Evolutionary conservation across 2,329 filamentous ascomycete species (phyloP).

Genomic region (Fusarium bulbicola): DNA sequence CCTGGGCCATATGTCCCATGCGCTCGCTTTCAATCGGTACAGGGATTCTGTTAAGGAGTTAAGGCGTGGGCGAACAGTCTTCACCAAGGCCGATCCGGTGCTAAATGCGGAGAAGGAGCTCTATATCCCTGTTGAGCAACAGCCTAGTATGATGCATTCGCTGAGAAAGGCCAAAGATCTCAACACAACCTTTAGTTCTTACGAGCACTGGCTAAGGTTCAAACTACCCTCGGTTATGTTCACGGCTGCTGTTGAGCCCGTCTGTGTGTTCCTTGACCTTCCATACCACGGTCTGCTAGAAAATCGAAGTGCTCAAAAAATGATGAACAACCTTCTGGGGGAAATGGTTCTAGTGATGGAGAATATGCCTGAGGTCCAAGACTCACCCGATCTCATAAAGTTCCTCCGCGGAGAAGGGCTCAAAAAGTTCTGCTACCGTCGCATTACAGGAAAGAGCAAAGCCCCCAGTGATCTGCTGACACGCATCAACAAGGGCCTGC

Average conservation of each 20-base stretch:
- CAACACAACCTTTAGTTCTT: slow-evolving; percentile 33
- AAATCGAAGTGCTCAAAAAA: slow-evolving; percentile 70
- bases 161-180: slow-evolving; percentile 37
- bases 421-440: slow-evolving; percentile 63
- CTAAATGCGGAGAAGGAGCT: slow-evolving; percentile 21
- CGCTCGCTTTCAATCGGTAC: slow-evolving; percentile 54
- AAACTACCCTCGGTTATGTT: slow-evolving; percentile 85
- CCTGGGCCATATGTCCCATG: slow-evolving; percentile 68
- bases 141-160: slow-evolving; percentile 35
- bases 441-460: slow-evolving; percentile 56
- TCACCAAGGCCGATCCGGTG: slow-evolving; percentile 41
- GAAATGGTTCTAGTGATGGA: slow-evolving; percentile 80
- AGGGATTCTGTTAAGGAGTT: slow-evolving; percentile 52
- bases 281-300: slow-evolving; percentile 75
- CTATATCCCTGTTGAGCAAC: slow-evolving; percentile 28
- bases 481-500: slow-evolving; percentile 67
- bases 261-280: slow-evolving; percentile 82
- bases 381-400: slow-evolving; percentile 64
- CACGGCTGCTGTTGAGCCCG: slow-evolving; percentile 79
- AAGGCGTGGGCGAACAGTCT: slow-evolving; percentile 43
- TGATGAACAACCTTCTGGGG: slow-evolving; percentile 75
- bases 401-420: slow-evolving; percentile 69
- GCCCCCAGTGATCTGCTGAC: slow-evolving; percentile 71
- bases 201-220: slow-evolving; percentile 66
- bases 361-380: slow-evolving; percentile 76